Evolutionary conservation across 129 eudicot genomes (phyloP).

Genomic region (Calendula officinalis): DNA sequence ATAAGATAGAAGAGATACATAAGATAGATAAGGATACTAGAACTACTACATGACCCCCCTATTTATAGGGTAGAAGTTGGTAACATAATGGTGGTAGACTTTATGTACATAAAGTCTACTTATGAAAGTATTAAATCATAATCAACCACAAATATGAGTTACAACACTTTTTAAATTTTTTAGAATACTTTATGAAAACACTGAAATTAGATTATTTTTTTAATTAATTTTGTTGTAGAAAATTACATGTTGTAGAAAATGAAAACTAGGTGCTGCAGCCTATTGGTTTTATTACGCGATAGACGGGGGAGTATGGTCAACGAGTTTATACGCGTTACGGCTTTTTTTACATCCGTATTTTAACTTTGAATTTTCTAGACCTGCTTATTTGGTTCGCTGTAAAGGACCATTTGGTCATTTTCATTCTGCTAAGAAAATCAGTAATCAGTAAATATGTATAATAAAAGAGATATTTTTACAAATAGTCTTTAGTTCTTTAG

Average conservation of each 20-base stretch:
- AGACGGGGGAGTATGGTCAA: constrained; percentile 6
- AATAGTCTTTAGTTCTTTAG: no score
- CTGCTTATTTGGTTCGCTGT: not conserved
- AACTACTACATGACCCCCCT: no score
- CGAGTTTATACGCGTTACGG: constrained; percentile 24
- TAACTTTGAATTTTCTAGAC: not conserved
- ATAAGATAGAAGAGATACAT: no score
- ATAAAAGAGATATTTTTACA: no score
- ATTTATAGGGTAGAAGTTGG: no score
- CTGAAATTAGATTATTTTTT: not conserved
- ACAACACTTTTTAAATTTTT: no score
- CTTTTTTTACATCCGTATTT: constrained; percentile 10
- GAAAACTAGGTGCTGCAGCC: constrained; percentile 69
- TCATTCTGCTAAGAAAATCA: not conserved
- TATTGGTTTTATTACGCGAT: constrained; percentile 41
- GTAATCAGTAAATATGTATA: no score
- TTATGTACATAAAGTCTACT: no score
- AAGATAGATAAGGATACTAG: no score
- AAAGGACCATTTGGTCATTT: not conserved
- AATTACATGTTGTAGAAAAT: constrained; percentile 14
- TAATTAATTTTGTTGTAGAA: not conserved
- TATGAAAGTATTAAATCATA: no score
- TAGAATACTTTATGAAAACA: not conserved
- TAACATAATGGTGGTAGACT: no score
- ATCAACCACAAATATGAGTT: no score